phyloP scores from a whole-genome alignment of 2,329 filamentous ascomycete genomes.

The Annulohypoxylon truncatum region DNA sequence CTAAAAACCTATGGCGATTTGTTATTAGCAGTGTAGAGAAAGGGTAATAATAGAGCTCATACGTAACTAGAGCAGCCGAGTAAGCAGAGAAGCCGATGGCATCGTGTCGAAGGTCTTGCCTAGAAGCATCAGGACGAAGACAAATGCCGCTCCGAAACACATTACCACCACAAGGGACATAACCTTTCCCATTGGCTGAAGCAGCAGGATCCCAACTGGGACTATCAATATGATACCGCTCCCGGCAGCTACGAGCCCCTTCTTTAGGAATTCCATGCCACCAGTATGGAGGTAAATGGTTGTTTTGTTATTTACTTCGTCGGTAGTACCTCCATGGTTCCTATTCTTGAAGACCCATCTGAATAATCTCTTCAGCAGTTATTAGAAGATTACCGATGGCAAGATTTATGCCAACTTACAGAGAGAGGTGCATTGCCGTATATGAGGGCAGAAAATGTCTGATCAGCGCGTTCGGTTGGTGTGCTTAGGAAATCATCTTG shows the following conservation, averaged over 20 bases:
- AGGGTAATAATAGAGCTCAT: not conserved
- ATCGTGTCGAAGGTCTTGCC: constrained; percentile 12
- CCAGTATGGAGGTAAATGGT: constrained; percentile 3
- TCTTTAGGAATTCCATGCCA: constrained; percentile 14
- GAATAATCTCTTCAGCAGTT: not conserved
- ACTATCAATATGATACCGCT: constrained; percentile 10
- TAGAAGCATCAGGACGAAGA: constrained; percentile 3
- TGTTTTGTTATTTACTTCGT: not conserved
- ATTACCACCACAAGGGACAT: constrained; percentile 2
- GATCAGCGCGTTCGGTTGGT: not conserved
- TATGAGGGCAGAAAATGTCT: constrained; percentile 5
- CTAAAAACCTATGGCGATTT: not conserved
- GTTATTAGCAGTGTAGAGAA: not conserved
- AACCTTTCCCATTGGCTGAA: constrained; percentile 2
- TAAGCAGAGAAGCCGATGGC: constrained; percentile 10
- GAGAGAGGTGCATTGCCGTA: constrained; percentile 9
- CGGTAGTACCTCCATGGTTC: not conserved
- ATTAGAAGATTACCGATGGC: not conserved
- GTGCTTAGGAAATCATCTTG: constrained; percentile 9
- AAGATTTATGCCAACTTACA: not conserved
- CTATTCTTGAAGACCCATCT: constrained; percentile 11
- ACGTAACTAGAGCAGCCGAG: constrained; percentile 13
- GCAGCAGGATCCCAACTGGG: constrained; percentile 8
- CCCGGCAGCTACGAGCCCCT: constrained; percentile 2
- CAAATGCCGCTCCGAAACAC: constrained; percentile 13